Base-by-base conservation (phyloP, 768 basidiomycete species). In the Trametes sanguinea region DNA sequence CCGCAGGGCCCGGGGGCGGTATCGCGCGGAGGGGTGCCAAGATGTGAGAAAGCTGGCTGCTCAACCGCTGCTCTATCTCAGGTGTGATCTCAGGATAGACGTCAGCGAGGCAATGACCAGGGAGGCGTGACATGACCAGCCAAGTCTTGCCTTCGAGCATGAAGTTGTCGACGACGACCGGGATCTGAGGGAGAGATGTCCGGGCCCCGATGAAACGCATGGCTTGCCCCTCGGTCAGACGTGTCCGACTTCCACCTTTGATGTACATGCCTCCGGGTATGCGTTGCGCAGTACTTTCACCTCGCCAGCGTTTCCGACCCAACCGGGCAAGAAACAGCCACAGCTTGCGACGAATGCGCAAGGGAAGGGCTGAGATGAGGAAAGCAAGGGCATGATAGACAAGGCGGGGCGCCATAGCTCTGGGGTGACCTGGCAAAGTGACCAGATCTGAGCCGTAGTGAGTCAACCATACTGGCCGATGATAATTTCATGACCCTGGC, bases 91-190 rank as follows among this genome's bases (percentile, higher is more conserved):
- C 50, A 7, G 14, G 9, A 44, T 59, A 59, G 4, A 2, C 10
- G 6, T 54, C 63, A 5, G 43, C 45, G 14, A 67, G 47, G 27
- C 45, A 35, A 10, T 29, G 32, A 5, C 67, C 67, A 6, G 65
- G 61, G 11, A 66, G 22, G 11, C 61, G 61, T 2, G 57, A 52
- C 46, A 61, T 64, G 14, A 68, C 67, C 14, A 68, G 46, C 39
- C 44, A 66, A n/a, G 57, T 57, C 3, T 14, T 10, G 16, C 45
- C 60, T 27, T 50, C 62, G 29, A 63, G 17, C n/a, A 40, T 43
- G 46, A 66, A 48, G 50, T 57, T 59, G 51, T 68, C 67, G 42
- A 68, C 37, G 45, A 66, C 62, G 37, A 62, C 13, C 8, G 67
- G 67, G 54, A 68, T 62, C 6, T 6, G 35, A 1, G 65, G 65